phyloP scores from a whole-genome alignment of 768 basidiomycete species.

The Auriculariales sp. region DNA sequence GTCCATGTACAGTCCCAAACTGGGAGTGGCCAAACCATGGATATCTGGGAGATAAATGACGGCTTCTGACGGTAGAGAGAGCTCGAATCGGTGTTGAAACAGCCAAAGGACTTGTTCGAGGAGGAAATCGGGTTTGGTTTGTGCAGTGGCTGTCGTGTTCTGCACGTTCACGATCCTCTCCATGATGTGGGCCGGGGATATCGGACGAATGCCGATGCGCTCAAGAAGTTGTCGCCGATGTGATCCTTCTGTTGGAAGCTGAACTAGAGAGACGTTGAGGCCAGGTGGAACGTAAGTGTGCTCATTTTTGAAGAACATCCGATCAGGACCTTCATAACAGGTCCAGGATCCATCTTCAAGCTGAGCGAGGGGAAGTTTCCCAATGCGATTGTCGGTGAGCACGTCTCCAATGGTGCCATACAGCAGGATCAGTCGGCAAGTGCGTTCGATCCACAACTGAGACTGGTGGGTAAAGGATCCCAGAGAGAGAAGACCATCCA shows the following conservation, averaged over 20 bases:
- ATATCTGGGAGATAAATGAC: too few relatives aligned
- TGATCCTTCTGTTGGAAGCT: not conserved
- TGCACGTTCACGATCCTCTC: not conserved
- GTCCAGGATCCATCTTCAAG: not conserved
- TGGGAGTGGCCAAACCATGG: too few relatives aligned
- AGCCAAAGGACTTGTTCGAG: not conserved
- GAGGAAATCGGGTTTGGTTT: not conserved
- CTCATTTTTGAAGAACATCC: not conserved
- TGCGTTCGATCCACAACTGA: not conserved
- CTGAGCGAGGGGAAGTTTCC: not conserved
- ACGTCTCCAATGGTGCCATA: not conserved
- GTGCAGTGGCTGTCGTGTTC: not conserved
- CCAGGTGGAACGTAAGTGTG: not conserved
- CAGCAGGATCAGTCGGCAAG: not conserved
- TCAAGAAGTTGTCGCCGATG: not conserved
- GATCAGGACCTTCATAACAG: not conserved
- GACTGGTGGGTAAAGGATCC: not conserved
- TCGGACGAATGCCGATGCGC: not conserved
- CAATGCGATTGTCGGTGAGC: not conserved
- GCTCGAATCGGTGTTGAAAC: too few relatives aligned
- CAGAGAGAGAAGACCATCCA: not conserved
- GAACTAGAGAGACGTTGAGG: not conserved
- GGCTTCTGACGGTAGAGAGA: too few relatives aligned
- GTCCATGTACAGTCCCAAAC: too few relatives aligned
- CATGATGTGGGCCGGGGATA: not conserved